Percentiles rank a stretch among this genome's conserved stretches.
phyloP scores from a whole-genome alignment of 257 asterid genomes.

The Lycium barbarum region DNA sequence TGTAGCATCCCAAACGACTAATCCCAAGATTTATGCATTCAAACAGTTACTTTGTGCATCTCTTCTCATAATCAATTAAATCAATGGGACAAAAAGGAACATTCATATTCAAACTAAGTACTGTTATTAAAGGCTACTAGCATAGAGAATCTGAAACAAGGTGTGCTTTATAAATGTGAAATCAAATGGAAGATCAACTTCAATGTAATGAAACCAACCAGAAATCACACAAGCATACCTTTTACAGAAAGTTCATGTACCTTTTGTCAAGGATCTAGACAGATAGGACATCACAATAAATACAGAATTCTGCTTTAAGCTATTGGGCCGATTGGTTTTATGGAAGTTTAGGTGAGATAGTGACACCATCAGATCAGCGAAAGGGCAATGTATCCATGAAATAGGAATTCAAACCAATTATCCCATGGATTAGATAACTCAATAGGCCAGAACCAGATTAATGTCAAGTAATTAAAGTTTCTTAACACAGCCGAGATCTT shows the following conservation, averaged over 20 bases:
- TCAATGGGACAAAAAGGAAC: neutral
- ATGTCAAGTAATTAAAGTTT: neutral
- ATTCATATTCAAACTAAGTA: neutral
- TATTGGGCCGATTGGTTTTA: neutral
- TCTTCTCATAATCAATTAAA: neutral
- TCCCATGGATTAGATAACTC: neutral
- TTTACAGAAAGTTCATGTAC: neutral
- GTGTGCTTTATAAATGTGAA: neutral
- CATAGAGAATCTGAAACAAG: neutral
- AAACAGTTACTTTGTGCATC: neutral
- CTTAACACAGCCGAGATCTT: neutral
- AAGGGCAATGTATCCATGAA: slow-evolving; percentile 3
- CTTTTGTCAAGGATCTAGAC: neutral
- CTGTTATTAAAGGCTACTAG: neutral
- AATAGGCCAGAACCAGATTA: neutral
- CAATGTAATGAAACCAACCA: slow-evolving; percentile 10
- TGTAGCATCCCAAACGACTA: neutral
- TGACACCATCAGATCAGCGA: neutral
- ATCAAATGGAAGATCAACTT: slow-evolving; percentile 12
- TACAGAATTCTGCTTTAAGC: neutral
- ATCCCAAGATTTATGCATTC: neutral
- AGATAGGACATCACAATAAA: neutral
- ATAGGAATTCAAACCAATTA: neutral
- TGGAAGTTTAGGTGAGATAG: neutral
- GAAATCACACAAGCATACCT: neutral